Evolutionary conservation across 1,139 yeast species (phyloP), one percentile per base, ranked within the genome.

Genomic region (Eremothecium cymbalariae): DNA sequence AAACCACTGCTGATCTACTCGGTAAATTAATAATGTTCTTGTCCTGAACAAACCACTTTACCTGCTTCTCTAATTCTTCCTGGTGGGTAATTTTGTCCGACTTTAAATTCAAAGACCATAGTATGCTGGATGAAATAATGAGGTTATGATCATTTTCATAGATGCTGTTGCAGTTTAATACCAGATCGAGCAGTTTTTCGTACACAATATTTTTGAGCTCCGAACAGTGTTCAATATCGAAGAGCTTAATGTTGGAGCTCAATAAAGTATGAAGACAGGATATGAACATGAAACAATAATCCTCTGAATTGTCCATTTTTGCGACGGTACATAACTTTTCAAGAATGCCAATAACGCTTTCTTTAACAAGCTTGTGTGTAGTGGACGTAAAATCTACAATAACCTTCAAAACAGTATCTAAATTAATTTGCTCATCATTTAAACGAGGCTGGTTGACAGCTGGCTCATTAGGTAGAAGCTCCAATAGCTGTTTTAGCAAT

Each of bases 401-500:
- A 9, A 76, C 59, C 6, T 60, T 60, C 31, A 77, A 58, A 2
- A 68, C 56, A 31, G 64, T 63, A 25, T 62, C 67, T 31, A 51
- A 48, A 19, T 53, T 45, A 19, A 53, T 38, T 6, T 48, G 46
- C 6, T 47, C 46, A 11, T 44, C 50, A 24, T 49, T 47, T 12
- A 52, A 43, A 18, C 29, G 33, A 12, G 51, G 39, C 3, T 41
- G 39, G 12, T 51, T 59, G 5, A 41, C 36, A 4, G 22, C 18
- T 12, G 57, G 65, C 9, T 54, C 43, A 27, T 65, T 67, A 1
- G 81, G 77, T 21, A 76, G 55, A 25, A 67, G 57, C 2, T 71
- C 63, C 24, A 84, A 55, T 36, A 86, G 61, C 19, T 64, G 65
- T 1, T 88, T 83, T 34, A 84, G 63, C 1, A 83, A 66, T 5